Base-by-base conservation (phyloP, 2,329 filamentous ascomycete genomes). In the Colletotrichum caudatum region DNA sequence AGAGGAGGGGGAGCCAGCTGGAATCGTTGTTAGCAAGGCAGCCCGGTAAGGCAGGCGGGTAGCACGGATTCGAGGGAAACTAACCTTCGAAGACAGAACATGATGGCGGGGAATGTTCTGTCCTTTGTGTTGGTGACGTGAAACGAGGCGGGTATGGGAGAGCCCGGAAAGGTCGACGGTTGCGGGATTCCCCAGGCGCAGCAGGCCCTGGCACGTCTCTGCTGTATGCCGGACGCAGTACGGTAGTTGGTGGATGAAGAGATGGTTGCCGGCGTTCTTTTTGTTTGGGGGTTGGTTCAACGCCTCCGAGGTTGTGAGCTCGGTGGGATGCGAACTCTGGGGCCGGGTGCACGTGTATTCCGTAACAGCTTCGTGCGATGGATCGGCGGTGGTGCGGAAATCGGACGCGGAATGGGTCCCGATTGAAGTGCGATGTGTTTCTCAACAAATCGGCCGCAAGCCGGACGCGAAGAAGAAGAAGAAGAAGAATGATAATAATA, bases 1-100 rank as follows among this genome's bases (percentile, higher is more conserved):
- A 95, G 80, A 96, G 93, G 76, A 96, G 90, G 39, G 93, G 93
- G 63, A 96, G 89, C 92, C 93, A 95, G 82, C 93, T 95, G 77
- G 39, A 29, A 53, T 14, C 51, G 11, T 33, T 5, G 65, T 69
- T 33, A 70, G 61, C 44, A 29, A 29, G 12, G 51, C 62, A 78
- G 41, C 75, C 50, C 14, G 16, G 48, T 5, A 20, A n/a, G 23
- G 41, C 41, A 33, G 8, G 44, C n/a, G 5, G 57, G 5, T 2
- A 48, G 20, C 20, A 46, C 58, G 20, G 9, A 12, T 33, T 39
- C 16, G 46, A 51, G 48, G 54, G 11, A 12, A 18, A 74, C 76
- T 66, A 80, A 90, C 89, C 89, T 91, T 78, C 89, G 82, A 62
- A 91, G 81, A 78, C 89, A 91, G 76, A 91, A 91, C 89, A 91